Conservation (phyloP, 202 grass and related monocot genomes). For the Cymbopogon flexuosus region DNA sequence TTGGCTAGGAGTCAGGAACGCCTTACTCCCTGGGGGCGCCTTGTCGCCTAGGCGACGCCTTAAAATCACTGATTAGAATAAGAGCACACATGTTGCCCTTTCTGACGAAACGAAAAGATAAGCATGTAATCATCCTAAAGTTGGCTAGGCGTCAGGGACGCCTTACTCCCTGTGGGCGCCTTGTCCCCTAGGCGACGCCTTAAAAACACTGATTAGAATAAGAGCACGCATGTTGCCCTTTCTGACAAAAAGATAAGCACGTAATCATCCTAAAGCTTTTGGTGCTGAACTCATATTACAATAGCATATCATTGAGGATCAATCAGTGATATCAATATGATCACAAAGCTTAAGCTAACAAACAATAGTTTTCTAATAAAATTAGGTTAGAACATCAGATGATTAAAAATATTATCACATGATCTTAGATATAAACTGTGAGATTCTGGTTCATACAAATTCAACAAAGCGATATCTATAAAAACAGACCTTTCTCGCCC, state of each 20-base stretch:
- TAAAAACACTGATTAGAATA: too few species aligned
- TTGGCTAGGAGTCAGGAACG: too few species aligned
- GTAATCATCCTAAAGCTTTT: neutral
- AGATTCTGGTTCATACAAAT: conserved; percentile 1
- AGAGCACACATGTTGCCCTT: neutral
- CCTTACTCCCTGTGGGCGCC: too few species aligned
- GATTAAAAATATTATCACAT: neutral
- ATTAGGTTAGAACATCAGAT: conserved; percentile 9
- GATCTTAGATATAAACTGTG: neutral
- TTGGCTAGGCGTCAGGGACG: too few species aligned
- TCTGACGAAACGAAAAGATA: too few species aligned
- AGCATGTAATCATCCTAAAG: too few species aligned
- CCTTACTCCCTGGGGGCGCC: too few species aligned
- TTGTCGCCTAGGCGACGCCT: too few species aligned
- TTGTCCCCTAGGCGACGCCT: too few species aligned
- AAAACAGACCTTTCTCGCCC: neutral
- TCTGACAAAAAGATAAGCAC: neutral
- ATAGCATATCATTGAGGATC: neutral
- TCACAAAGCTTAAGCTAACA: conserved; percentile 9
- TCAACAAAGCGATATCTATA: neutral
- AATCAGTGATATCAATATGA: neutral
- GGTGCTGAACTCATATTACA: neutral
- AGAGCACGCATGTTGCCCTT: too few species aligned
- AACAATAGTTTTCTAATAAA: neutral
- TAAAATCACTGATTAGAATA: too few species aligned